These are phyloP conservation scores for Solanum hybrid DNA, from an alignment of 305 asterid species.

Conservation along the genomic window DNA sequence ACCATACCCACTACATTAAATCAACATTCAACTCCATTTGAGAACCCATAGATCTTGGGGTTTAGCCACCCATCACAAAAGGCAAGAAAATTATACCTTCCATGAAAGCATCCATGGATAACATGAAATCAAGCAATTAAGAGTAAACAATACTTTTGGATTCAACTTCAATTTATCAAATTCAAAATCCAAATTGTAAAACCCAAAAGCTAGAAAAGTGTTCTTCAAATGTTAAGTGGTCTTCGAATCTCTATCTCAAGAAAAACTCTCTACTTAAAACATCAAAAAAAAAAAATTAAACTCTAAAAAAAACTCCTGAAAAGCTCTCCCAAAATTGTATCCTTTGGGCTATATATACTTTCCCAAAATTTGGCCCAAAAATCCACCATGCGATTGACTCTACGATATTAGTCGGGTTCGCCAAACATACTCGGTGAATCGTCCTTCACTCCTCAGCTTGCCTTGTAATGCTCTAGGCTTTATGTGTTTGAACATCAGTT, in stretches of 20 bases:
- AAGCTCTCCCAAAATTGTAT: neutral
- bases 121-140: neutral
- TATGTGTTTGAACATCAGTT: neutral
- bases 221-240: neutral
- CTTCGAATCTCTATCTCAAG: neutral
- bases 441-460: neutral
- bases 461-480: neutral
- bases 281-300: no score
- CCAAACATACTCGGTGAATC: neutral
- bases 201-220: neutral
- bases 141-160: neutral
- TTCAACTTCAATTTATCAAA: neutral
- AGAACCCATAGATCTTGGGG: neutral
- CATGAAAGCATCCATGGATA: neutral
- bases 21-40: neutral
- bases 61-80: neutral
- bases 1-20: neutral
- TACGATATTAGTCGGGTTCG: no score
- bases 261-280: neutral
- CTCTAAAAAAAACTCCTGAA: neutral
- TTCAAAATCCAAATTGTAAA: neutral
- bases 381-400: neutral
- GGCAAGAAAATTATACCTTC: neutral
- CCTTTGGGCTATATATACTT: neutral
- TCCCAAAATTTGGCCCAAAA: neutral